These are phyloP conservation scores for Nothophoma quercina DNA, from an alignment of 2,329 filamentous ascomycete species.

Conservation along the genomic window DNA sequence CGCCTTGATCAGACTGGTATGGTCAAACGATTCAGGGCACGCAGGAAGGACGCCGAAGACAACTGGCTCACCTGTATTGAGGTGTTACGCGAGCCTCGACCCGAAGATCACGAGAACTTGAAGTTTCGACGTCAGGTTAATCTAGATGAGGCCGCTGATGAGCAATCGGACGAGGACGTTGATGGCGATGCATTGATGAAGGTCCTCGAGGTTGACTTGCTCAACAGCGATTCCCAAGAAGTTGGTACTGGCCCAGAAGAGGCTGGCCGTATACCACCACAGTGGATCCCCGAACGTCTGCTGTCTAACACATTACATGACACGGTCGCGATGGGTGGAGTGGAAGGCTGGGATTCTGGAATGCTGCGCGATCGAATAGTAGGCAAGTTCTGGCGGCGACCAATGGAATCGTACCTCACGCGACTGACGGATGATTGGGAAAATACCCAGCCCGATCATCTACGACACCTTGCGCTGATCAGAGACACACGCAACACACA, in stretches of 20 bases:
- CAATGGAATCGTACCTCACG: slow-evolving; percentile 61
- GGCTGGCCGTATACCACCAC: slow-evolving; percentile 52
- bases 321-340: slow-evolving; percentile 56
- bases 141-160: slow-evolving; percentile 23
- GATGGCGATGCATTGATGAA: slow-evolving; percentile 41
- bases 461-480: slow-evolving; percentile 64
- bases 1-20: slow-evolving; percentile 52
- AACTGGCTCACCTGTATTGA: slow-evolving; percentile 50
- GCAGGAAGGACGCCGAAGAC: slow-evolving; percentile 34
- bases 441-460: slow-evolving; percentile 64
- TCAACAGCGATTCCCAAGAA: slow-evolving; percentile 29
- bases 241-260: slow-evolving; percentile 30
- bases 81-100: slow-evolving; percentile 48
- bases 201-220: slow-evolving; percentile 42
- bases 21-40: slow-evolving; percentile 49
- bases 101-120: slow-evolving; percentile 45
- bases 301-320: slow-evolving; percentile 63
- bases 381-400: slow-evolving; percentile 62
- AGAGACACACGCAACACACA: slow-evolving; percentile 60
- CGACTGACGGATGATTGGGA: slow-evolving; percentile 65
- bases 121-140: slow-evolving; percentile 35
- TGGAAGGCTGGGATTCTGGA: slow-evolving; percentile 58
- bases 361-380: slow-evolving; percentile 50
- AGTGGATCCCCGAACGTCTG: slow-evolving; percentile 63
- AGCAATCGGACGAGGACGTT: slow-evolving; percentile 40